Conservation (phyloP, 2,329 filamentous ascomycete genomes). For the Thelonectria rubi region DNA sequence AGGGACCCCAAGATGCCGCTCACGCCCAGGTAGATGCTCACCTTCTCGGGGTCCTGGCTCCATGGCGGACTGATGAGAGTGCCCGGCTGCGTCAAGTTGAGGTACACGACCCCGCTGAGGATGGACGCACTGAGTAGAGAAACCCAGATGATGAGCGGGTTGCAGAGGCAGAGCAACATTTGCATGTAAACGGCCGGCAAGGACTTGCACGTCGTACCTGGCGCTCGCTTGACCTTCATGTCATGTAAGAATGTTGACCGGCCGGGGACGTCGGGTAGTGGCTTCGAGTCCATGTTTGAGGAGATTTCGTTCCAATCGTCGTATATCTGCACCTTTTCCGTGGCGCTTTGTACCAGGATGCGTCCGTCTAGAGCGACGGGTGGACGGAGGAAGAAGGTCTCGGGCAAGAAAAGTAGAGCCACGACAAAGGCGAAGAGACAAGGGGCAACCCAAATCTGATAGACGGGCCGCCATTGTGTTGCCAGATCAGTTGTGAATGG, state of each 20-base stretch:
- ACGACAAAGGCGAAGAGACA: not conserved
- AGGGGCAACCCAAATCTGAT: not conserved
- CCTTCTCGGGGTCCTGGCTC: not conserved
- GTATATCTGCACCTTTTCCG: slow-evolving; percentile 6
- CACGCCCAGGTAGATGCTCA: slow-evolving; percentile 7
- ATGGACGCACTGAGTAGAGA: slow-evolving; percentile 4
- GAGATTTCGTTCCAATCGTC: slow-evolving; percentile 5
- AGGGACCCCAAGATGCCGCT: slow-evolving; percentile 2
- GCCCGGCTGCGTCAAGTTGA: slow-evolving; percentile 1
- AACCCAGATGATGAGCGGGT: slow-evolving; percentile 5
- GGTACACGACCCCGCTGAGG: not conserved
- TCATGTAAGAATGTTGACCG: not conserved
- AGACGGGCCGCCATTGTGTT: slow-evolving; percentile 1
- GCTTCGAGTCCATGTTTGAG: not conserved
- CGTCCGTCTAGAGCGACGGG: slow-evolving; percentile 8
- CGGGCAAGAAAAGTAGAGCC: slow-evolving; percentile 1
- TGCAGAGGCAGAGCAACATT: slow-evolving; percentile 3
- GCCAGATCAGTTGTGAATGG: not conserved
- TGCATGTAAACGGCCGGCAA: slow-evolving; percentile 2
- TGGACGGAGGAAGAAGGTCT: slow-evolving; percentile 12
- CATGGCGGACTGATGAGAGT: not conserved
- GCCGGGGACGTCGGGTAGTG: not conserved
- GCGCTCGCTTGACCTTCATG: not conserved
- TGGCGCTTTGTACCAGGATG: slow-evolving; percentile 4
- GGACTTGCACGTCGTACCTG: not conserved